Evolutionary conservation across 1,284 basidiomycete species (phyloP).

Genomic region (Fomitopsis schrenkii): DNA sequence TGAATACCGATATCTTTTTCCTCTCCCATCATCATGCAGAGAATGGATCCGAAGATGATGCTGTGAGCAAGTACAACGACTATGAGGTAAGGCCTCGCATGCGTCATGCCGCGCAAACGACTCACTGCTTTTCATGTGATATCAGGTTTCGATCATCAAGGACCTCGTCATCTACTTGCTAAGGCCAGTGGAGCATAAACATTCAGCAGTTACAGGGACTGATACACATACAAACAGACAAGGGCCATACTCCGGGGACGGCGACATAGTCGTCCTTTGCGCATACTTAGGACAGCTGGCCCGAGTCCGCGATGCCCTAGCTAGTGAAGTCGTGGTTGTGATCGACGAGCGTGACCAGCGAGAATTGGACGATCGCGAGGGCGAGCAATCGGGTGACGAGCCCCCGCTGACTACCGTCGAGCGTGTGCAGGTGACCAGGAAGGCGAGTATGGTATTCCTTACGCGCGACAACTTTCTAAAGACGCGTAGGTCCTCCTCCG

Average conservation of each 20-base stretch:
- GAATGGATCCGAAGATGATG: conserved; percentile 51
- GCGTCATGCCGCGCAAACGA: background rate
- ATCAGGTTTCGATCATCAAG: conserved; percentile 58
- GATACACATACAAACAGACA: conserved; percentile 22
- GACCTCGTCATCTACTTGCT: conserved; percentile 69
- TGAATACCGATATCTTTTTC: conserved; percentile 58
- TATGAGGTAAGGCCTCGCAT: conserved; percentile 48
- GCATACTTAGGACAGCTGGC: conserved; percentile 71
- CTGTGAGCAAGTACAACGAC: conserved; percentile 57
- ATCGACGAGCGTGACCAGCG: conserved; percentile 69
- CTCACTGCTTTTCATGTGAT: background rate
- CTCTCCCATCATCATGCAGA: conserved; percentile 52
- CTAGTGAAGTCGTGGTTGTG: conserved; percentile 51
- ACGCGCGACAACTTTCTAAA: background rate
- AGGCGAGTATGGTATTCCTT: conserved; percentile 27
- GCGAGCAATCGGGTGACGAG: conserved; percentile 26
- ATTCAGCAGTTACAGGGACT: background rate
- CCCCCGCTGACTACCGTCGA: conserved; percentile 17
- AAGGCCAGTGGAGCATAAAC: conserved; percentile 19
- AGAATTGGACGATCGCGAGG: conserved; percentile 43
- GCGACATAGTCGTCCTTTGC: conserved; percentile 72
- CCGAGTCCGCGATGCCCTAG: conserved; percentile 41
- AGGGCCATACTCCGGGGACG: conserved; percentile 29
- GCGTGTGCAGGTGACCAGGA: conserved; percentile 34
- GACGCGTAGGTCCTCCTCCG: conserved; percentile 51